A percentile compares a stretch with the other conserved stretches of the same genome.
These are phyloP conservation scores for Calonectria naviculata DNA, from an alignment of 2,329 filamentous ascomycete genomes.

Conservation along the genomic window DNA sequence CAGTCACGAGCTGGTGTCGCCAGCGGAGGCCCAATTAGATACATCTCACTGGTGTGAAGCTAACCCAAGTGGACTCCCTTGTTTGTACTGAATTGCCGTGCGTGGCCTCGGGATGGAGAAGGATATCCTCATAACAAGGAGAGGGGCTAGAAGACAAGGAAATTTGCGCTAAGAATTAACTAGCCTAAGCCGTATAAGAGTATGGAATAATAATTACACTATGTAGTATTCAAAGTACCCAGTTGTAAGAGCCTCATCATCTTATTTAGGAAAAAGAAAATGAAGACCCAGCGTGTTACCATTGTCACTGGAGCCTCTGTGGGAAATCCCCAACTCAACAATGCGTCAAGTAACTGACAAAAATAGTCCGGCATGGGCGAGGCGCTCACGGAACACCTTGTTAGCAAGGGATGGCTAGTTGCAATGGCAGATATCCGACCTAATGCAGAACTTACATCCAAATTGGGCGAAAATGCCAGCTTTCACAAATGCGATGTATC, in stretches of 20 bases:
- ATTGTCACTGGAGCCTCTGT: slow-evolving; percentile 32
- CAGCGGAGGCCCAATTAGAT: neutral
- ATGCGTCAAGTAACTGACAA: neutral
- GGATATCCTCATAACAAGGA: neutral
- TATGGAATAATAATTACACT: neutral
- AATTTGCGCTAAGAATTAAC: neutral
- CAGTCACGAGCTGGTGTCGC: neutral
- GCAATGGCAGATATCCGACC: slow-evolving; percentile 52
- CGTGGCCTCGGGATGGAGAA: slow-evolving; percentile 4
- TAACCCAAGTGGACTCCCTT: neutral
- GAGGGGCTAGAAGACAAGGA: neutral
- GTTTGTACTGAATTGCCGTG: neutral
- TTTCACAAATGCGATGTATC: slow-evolving; percentile 58
- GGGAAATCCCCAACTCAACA: neutral
- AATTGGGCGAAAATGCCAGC: slow-evolving; percentile 49
- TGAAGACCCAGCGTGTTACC: slow-evolving; percentile 23
- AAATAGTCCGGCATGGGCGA: slow-evolving; percentile 59
- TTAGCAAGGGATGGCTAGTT: slow-evolving; percentile 43
- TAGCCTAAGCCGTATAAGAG: neutral
- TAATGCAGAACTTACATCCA: slow-evolving; percentile 42
- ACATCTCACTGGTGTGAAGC: neutral
- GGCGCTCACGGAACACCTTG: slow-evolving; percentile 48
- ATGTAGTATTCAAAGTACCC: too few relatives aligned
- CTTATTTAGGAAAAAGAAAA: neutral
- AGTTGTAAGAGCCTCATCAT: neutral